A percentile compares a stretch with the other conserved stretches of the same genome.
Conservation (phyloP, 2,329 filamentous ascomycete species). For the Diaporthe vexans region DNA sequence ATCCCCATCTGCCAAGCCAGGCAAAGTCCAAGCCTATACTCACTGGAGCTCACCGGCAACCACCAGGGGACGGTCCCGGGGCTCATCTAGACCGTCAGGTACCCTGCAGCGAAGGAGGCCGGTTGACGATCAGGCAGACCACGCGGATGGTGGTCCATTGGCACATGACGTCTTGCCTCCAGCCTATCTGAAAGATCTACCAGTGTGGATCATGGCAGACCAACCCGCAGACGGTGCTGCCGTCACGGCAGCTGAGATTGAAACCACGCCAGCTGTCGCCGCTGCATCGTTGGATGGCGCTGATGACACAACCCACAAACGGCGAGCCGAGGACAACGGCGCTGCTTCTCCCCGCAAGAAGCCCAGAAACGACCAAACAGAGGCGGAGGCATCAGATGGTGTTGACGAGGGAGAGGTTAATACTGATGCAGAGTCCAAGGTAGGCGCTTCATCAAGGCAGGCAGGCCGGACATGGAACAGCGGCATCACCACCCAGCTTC, state of each 20-base stretch:
- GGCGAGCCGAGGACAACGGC: conserved; percentile 8
- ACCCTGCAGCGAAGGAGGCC: background rate
- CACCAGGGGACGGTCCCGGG: background rate
- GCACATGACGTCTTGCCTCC: conserved; percentile 7
- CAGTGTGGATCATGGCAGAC: conserved; percentile 16
- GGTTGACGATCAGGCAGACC: background rate
- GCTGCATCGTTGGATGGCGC: background rate
- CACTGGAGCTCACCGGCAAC: background rate
- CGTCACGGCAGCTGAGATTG: background rate
- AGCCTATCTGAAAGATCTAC: conserved; percentile 25
- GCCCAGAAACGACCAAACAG: conserved; percentile 21
- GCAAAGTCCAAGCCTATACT: background rate
- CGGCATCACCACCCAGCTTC: conserved; percentile 44
- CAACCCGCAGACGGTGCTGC: conserved; percentile 11
- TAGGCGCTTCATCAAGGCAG: conserved; percentile 36
- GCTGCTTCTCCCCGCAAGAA: conserved; percentile 38
- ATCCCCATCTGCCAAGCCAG: conserved; percentile 18
- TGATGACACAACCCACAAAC: conserved; percentile 21
- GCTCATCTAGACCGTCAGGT: background rate
- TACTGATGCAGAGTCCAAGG: conserved; percentile 24
- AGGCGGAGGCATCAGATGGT: conserved; percentile 27
- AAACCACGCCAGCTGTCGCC: conserved; percentile 8
- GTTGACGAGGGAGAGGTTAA: conserved; percentile 34
- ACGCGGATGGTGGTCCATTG: background rate
- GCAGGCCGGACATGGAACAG: conserved; percentile 45